These are phyloP conservation scores for Saturnispora sekii DNA, from an alignment of 805 yeast genomes.

Conservation along the genomic window DNA sequence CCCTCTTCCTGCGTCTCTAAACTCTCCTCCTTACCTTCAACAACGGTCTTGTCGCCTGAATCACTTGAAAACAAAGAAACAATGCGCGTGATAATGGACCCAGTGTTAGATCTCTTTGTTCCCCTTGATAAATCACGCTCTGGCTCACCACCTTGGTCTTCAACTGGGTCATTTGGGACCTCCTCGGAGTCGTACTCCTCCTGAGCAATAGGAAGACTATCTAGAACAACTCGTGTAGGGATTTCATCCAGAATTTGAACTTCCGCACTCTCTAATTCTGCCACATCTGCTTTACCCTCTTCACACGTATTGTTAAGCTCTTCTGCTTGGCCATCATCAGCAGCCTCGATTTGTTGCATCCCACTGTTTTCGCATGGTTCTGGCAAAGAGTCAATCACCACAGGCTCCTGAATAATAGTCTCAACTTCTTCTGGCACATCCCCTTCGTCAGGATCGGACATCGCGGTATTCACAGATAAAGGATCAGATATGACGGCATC, in stretches of 20 bases:
- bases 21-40: background rate
- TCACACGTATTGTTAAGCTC: too few species aligned
- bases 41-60: background rate
- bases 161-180: background rate
- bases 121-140: background rate
- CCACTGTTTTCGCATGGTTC: too few species aligned
- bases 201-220: background rate
- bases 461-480: background rate
- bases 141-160: background rate
- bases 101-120: slow-evolving; percentile 1
- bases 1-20: background rate
- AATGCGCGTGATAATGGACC: background rate
- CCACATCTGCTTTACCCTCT: too few species aligned
- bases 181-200: background rate
- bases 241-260: background rate
- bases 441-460: too few species aligned
- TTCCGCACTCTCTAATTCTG: background rate
- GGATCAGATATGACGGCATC: background rate
- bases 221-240: background rate
- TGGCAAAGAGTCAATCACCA: too few species aligned
- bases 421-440: background rate
- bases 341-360: too few species aligned
- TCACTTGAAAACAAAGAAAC: slow-evolving; percentile 1
- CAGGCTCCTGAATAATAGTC: too few species aligned
- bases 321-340: too few species aligned